Conservation (phyloP, 257 asterid species). For the Knoxia roxburghii region DNA sequence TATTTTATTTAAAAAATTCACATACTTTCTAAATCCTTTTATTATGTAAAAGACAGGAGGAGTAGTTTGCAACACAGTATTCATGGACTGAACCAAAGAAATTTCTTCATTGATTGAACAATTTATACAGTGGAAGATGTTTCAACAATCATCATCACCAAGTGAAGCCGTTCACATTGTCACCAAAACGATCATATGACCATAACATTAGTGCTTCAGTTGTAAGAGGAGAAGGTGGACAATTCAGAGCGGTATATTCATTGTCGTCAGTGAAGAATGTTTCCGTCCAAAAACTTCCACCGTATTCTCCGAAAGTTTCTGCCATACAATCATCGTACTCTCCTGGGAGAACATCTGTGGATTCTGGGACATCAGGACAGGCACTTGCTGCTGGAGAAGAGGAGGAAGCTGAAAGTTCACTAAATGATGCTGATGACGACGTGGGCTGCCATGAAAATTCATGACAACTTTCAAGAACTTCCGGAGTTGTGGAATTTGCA, state of each 20-base stretch:
- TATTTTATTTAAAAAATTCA: no score
- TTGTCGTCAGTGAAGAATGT: slow-evolving; percentile 17
- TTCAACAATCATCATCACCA: slow-evolving; percentile 22
- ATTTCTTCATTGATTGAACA: no score
- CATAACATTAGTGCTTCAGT: slow-evolving; percentile 16
- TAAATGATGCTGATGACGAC: not conserved
- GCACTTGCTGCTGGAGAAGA: no score
- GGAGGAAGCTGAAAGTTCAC: slow-evolving; percentile 3
- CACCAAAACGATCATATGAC: slow-evolving; percentile 15
- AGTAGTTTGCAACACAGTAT: no score
- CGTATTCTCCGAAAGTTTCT: slow-evolving; percentile 8
- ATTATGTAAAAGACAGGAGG: no score
- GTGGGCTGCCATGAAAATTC: slow-evolving; percentile 9
- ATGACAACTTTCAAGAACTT: slow-evolving; percentile 23
- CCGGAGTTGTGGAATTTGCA: not conserved
- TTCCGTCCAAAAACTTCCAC: slow-evolving; percentile 23
- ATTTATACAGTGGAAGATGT: no score
- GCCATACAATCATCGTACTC: slow-evolving; percentile 3
- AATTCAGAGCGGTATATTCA: slow-evolving; percentile 9
- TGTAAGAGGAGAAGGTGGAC: slow-evolving; percentile 24
- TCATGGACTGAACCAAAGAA: no score
- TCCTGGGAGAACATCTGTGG: no score
- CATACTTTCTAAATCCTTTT: no score
- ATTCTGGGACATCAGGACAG: no score
- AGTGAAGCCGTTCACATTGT: not conserved